Evolutionary conservation across 805 yeast genomes (phyloP).

Genomic region (Ogataea wickerhamii): DNA sequence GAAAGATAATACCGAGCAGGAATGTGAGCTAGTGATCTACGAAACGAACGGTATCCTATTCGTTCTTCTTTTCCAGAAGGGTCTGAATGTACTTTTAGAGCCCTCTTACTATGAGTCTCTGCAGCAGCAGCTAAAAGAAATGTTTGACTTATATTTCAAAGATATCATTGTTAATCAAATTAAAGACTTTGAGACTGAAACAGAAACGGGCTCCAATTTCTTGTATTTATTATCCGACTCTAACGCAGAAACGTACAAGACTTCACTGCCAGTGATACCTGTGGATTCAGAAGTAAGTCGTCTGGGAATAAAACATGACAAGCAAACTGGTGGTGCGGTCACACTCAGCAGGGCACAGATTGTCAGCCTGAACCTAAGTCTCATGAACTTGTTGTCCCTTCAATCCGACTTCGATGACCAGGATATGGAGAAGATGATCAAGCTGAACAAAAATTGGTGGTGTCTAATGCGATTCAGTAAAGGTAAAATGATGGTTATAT

Average conservation of each 20-base stretch:
- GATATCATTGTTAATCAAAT: slow-evolving; percentile 27
- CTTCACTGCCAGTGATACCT: slow-evolving; percentile 30
- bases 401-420: slow-evolving; percentile 14
- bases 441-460: slow-evolving; percentile 28
- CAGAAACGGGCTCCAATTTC: slow-evolving; percentile 18
- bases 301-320: slow-evolving; percentile 6
- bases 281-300: slow-evolving; percentile 20
- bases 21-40: slow-evolving; percentile 24
- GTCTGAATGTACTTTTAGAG: not conserved
- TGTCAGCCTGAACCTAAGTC: slow-evolving; percentile 18
- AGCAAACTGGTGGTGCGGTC: slow-evolving; percentile 4
- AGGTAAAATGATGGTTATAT: slow-evolving; percentile 17
- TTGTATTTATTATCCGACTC: slow-evolving; percentile 24
- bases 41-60: slow-evolving; percentile 31
- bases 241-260: slow-evolving; percentile 16
- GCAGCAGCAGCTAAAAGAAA: slow-evolving; percentile 15
- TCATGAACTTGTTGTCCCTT: slow-evolving; percentile 17
- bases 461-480: slow-evolving; percentile 17
- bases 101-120: slow-evolving; percentile 12
- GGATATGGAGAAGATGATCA: slow-evolving; percentile 20
- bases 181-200: slow-evolving; percentile 17
- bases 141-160: slow-evolving; percentile 24
- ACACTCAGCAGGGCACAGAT: slow-evolving; percentile 13
- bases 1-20: slow-evolving; percentile 1
- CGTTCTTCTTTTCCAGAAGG: slow-evolving; percentile 16